Evolutionary conservation across 345 rosid species (phyloP).

Genomic region (Salix dunnii): DNA sequence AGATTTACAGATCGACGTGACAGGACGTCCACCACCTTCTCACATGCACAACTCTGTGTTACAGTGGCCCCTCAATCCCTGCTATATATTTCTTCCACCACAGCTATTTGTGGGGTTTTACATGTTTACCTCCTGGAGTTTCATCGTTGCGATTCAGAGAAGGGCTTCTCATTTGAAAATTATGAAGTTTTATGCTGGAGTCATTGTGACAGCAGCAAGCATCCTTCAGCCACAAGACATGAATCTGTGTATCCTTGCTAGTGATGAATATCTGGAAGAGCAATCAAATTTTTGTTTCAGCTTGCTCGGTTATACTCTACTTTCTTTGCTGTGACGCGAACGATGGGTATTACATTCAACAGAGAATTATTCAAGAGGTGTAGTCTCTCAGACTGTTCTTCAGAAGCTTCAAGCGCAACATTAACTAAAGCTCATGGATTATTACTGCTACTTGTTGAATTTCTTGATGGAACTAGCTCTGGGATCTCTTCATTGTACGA

Average conservation of each 20-base stretch:
- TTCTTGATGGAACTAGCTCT: background rate
- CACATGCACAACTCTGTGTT: background rate
- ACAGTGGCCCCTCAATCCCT: background rate
- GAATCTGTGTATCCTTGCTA: background rate
- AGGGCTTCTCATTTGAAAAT: constrained; percentile 60
- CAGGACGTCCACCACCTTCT: constrained; percentile 48
- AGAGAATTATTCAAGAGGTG: constrained; percentile 46
- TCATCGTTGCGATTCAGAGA: constrained; percentile 40
- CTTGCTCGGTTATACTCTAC: background rate
- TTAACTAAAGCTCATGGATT: constrained; percentile 55
- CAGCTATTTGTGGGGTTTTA: background rate
- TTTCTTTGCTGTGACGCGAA: constrained; percentile 41
- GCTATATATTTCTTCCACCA: background rate
- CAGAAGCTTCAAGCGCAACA: constrained; percentile 53
- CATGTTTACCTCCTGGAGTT: constrained; percentile 7
- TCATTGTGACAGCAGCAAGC: too few species aligned
- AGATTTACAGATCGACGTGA: constrained; percentile 52
- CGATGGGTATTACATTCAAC: constrained; percentile 85
- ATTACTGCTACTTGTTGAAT: background rate
- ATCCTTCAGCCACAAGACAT: constrained; percentile 51
- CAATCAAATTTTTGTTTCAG: background rate
- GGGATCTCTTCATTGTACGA: background rate
- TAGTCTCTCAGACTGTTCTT: constrained; percentile 60
- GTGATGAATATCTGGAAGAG: background rate
- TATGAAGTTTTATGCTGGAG: constrained; percentile 61